These are phyloP conservation scores for Linderniella brevidens DNA, from an alignment of 257 asterid species.

Conservation along the genomic window DNA sequence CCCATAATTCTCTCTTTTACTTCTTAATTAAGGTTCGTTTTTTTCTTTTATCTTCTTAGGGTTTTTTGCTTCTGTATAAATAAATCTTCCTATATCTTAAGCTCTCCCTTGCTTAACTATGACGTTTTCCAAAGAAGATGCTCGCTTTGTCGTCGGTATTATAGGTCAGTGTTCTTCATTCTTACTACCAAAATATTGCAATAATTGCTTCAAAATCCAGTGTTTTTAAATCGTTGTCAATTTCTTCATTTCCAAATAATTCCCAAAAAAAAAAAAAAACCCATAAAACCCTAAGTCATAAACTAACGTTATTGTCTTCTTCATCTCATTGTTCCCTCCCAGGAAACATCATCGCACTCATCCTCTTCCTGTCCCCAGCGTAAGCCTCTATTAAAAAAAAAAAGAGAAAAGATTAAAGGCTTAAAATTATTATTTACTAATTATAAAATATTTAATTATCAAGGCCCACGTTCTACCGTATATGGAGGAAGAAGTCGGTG, in stretches of 20 bases:
- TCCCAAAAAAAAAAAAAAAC: too few relatives aligned
- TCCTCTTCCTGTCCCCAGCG: slow-evolving; percentile 50
- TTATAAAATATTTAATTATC: neutral
- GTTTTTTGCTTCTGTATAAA: too few relatives aligned
- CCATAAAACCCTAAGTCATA: neutral
- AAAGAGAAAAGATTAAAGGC: too few relatives aligned
- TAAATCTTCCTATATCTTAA: too few relatives aligned
- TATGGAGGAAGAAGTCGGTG: slow-evolving; percentile 39
- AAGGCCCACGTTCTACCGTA: slow-evolving; percentile 34
- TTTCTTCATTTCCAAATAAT: too few relatives aligned
- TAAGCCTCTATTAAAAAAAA: too few relatives aligned
- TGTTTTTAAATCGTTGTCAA: too few relatives aligned
- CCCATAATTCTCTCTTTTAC: too few relatives aligned
- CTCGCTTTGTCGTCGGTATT: slow-evolving; percentile 30
- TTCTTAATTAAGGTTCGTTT: too few relatives aligned
- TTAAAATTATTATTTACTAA: neutral
- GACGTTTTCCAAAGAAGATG: slow-evolving; percentile 12
- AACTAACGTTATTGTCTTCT: slow-evolving; percentile 1
- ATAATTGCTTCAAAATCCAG: too few relatives aligned
- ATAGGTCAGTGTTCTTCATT: slow-evolving; percentile 17
- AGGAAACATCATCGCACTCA: slow-evolving; percentile 50
- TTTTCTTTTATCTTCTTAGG: too few relatives aligned
- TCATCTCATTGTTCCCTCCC: slow-evolving; percentile 12
- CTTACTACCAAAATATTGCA: neutral
- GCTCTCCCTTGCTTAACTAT: too few relatives aligned